These are phyloP conservation scores for Panicum miliaceum DNA, from an alignment of 176 grass and related monocot species.

Conservation along the genomic window DNA sequence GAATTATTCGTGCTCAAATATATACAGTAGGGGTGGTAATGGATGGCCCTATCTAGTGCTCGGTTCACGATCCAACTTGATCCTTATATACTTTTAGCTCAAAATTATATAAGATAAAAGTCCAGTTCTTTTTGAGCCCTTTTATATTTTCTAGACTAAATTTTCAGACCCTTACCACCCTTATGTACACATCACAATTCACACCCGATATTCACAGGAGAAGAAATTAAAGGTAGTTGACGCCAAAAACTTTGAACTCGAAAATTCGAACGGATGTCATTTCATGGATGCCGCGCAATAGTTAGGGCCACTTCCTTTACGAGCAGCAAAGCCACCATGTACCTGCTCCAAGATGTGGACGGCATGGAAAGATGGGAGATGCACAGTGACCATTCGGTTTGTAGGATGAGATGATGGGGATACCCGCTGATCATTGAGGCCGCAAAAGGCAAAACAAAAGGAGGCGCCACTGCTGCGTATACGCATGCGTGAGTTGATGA, in stretches of 20 bases:
- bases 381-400: not conserved
- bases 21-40: no score
- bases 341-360: not conserved
- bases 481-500: not conserved
- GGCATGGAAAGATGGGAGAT: not conserved
- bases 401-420: not conserved
- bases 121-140: no score
- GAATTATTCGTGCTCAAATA: no score
- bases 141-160: no score
- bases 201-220: not conserved
- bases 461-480: not conserved
- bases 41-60: no score
- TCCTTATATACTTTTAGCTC: no score
- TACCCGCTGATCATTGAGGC: slow-evolving; percentile 25
- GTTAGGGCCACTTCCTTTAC: not conserved
- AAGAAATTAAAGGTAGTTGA: not conserved
- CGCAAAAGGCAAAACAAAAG: not conserved
- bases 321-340: not conserved
- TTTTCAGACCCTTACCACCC: no score
- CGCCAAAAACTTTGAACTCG: not conserved
- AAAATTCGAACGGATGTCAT: not conserved
- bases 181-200: no score
- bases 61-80: no score
- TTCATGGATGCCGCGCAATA: not conserved
- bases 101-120: no score